Base-by-base conservation (phyloP, 192 early-diverging fungal species). In the Thamnidium elegans region DNA sequence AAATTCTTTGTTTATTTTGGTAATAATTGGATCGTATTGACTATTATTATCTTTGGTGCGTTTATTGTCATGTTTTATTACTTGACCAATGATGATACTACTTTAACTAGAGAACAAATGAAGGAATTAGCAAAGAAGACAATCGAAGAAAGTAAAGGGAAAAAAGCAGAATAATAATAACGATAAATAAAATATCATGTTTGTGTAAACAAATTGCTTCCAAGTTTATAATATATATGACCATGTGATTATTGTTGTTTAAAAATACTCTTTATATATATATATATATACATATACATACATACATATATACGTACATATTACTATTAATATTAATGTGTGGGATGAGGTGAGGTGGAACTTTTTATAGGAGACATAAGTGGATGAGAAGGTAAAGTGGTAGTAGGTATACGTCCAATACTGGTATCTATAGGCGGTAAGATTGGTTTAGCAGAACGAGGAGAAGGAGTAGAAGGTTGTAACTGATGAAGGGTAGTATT, bases 381-480 rank as follows among this genome's bases (percentile, higher is more conserved):
- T 10, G 23, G 32, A 31, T 34, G 30, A 13, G 54, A 34, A 23
- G 54, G 30, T 39, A 39, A 39, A 39, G 36, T 39, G 36, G 36
- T 39, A 39, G 61, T n/a, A 20, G 30, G 47, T 44, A 64, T 64
- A 14, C 68, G 21, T 14, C 68, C 68, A 9, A 70, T 54, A 15
- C 50, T 68, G 55, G 71, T 73, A 55, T 73, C 67, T 32, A 73
- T 73, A 10, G 66, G 66, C 7, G 71, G 71, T 42, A 73, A 59
- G 7, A 73, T 43, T 7, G 71, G 71, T 21, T 73, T 73, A 2
- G 55, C 67, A 15, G 71, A 73, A 39, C 71, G 55, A 32, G 71
- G 67, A 17, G 66, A 67, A 42, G 66, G 66, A 3, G 67, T 51
- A n/a, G 58, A 58, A 23, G 53, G 42, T 21, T 13, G 34, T n/a